Base-by-base conservation (phyloP, 805 yeast species). In the Zygosaccharomyces gambellarensis region DNA sequence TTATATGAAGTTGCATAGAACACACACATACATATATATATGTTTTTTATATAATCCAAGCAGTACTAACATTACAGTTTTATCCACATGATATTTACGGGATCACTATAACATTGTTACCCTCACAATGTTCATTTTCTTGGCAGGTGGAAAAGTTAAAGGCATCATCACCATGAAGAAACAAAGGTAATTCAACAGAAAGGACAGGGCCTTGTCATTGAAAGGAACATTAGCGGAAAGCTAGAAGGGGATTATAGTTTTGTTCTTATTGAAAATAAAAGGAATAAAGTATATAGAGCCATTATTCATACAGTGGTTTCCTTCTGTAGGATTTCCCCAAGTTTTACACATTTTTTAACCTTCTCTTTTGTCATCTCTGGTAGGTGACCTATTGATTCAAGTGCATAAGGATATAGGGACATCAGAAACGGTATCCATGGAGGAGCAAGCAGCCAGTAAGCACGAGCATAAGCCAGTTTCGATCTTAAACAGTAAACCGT, bases 391-490 rank as follows among this genome's bases (percentile, higher is more conserved):
- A 10, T 17, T 34, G 22, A 10, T 34, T 14, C 38, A 34, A 17
- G 34, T 31, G 14, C 14, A 14, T 7, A 14, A 34, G 11, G 38
- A 6, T 25, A 27, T 21, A 39, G 8, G 11, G 11, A 4, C 7
- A 19, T n/a, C 2, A 27, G 7, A 12, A 17, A 42, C 29, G 36
- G 45, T 19, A 5, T 42, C 36, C 27, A 42, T 42, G 45, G 45
- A 42, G 14, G 45, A 42, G 2, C 29, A 30, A 42, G 36, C 17
- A 17, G 45, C 27, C n/a, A 47, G 23, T 28, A 47, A 29, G n/a
- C 41, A 31, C n/a, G 29, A 23, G 8, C 23, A 50, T 5, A 52
- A 46, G 30, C 60, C 60, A 12, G 54, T 56, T 1, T 56, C 60
- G 5, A 56, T 56, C 27, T 48, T 56, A 27, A 52, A 53, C 36